Base-by-base conservation (phyloP, 148 eudicot genomes). In the Amaranthus hypochondriacus region DNA sequence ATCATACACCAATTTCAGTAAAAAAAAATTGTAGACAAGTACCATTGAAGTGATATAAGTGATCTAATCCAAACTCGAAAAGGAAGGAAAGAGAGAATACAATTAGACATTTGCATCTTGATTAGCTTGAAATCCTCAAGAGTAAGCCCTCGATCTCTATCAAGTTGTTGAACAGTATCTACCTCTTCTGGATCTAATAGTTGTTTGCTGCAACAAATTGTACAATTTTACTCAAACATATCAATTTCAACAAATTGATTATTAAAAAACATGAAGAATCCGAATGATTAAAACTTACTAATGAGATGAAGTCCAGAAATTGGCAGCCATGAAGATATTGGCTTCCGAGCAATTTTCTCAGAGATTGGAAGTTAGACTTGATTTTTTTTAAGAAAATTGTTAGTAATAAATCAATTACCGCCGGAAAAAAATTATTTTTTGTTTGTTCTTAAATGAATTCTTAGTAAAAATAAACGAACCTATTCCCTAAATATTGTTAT, bases 221-320 rank as follows among this genome's bases (percentile, higher is more conserved):
- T 64, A 47, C 67, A 14, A 67, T 73, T 49, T 52, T n/a, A 56
- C 42, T 62, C 44, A 56, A 63, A 10, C 61, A 57, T 56, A 73
- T 56, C 55, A 52, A 58, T 66, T 21, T 11, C 10, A 7, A 14
- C 48, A 56, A 55, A 39, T 8, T 18, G 42, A 66, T 5, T 44
- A 5, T 11, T 53, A 47, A 18, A 9, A 0, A n/a, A 56, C 18
- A 18, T 50, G 11, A 7, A 21, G 39, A 42, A 28, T 28, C 6
- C 12, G 53, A 10, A 62, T 60, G 8, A 44, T 48, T 46, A 39
- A 15, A 62, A 77, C 84, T 78, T 71, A 96, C 99, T 80, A 89
- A 83, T 95, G 99, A 52, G 99, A 80, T n/a, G 99, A 95, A 15
- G 90, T 89, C 99, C 99, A 94, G 91, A 94, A 94, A 84, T 94